Base-by-base conservation (phyloP, 768 basidiomycete genomes). In the Russula earlei region DNA sequence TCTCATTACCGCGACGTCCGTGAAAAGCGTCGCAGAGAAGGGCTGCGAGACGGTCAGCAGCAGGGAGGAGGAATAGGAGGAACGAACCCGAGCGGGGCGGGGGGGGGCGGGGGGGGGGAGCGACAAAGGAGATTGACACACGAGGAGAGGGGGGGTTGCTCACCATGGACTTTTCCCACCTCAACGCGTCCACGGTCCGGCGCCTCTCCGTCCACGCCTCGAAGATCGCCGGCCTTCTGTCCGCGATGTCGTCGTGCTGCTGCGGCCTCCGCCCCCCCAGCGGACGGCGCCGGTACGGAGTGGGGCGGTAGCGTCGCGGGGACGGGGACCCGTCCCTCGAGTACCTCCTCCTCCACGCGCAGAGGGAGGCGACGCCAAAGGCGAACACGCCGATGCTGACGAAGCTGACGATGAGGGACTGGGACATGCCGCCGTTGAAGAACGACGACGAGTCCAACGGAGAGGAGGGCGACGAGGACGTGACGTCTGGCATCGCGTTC, bases 351-450 rank as follows among this genome's bases (percentile, higher is more conserved):
- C 55, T 24, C 61, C 62, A 62, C 6, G 33, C 36, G 24, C 52
- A 50, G 43, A 62, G 20, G 12, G 37, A 9, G 1, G 54, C 6
- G 8, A 61, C 9, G 6, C 31, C 47, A 1, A 61, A 2, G 0
- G 17, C 12, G 17, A 61, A 54, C 15, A 45, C 42, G 25, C 61
- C 59, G 40, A 57, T 12, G 24, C 51, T 48, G 22, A 57, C 31
- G 49, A 62, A 44, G 11, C 59, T 59, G 4, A 56, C 33, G 42
- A 62, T 51, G 14, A 60, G 33, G 1, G 58, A 40, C 4, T 55
- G 48, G 0, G 61, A 56, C 10, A 44, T 7, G 29, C 55, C 44
- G 20, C 36, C 38, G 4, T 41, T 5, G 51, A 56, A 36, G 51
- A 50, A 41, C 2, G 19, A 14, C n/a, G 12, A 5, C 29, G 29